Conservation (phyloP, 1,284 basidiomycete species). For the Agaricales sp. region DNA sequence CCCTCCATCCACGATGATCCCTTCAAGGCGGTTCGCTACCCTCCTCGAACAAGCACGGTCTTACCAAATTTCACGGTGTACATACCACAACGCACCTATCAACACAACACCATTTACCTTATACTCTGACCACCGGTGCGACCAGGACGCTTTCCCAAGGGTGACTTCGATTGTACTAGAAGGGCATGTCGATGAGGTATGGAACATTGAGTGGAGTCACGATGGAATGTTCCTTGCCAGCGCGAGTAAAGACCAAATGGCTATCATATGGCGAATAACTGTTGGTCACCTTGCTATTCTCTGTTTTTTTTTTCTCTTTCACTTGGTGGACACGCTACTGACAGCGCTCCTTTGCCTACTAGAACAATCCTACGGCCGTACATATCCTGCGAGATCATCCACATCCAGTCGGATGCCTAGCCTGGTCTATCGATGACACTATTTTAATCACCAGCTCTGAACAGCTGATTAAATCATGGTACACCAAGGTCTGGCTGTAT, state of each 20-base stretch:
- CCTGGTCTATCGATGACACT: slow-evolving; percentile 86
- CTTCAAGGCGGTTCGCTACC: slow-evolving; percentile 76
- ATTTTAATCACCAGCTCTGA: slow-evolving; percentile 78
- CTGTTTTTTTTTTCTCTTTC: not conserved
- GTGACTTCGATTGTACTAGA: slow-evolving; percentile 77
- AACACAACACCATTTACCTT: slow-evolving; percentile 63
- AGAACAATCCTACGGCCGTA: slow-evolving; percentile 49
- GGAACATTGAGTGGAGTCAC: slow-evolving; percentile 93
- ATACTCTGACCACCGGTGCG: slow-evolving; percentile 80
- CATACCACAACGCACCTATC: slow-evolving; percentile 55
- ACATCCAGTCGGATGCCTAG: slow-evolving; percentile 68
- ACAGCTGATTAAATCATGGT: slow-evolving; percentile 77
- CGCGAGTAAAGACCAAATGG: slow-evolving; percentile 78
- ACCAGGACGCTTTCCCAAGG: slow-evolving; percentile 74
- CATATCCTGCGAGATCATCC: slow-evolving; percentile 65
- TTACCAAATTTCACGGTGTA: slow-evolving; percentile 45
- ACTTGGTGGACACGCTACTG: slow-evolving; percentile 4
- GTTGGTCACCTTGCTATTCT: slow-evolving; percentile 33
- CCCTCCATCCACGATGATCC: slow-evolving; percentile 87
- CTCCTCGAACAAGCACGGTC: slow-evolving; percentile 81
- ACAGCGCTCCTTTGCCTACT: slow-evolving; percentile 18
- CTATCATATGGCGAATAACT: slow-evolving; percentile 83
- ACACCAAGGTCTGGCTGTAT: slow-evolving; percentile 53
- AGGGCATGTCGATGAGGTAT: slow-evolving; percentile 89
- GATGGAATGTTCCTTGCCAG: slow-evolving; percentile 80